A percentile compares a stretch with the other conserved stretches of the same genome.
Evolutionary conservation across 1,284 basidiomycete species (phyloP).

Genomic region (Ustilago esculenta): DNA sequence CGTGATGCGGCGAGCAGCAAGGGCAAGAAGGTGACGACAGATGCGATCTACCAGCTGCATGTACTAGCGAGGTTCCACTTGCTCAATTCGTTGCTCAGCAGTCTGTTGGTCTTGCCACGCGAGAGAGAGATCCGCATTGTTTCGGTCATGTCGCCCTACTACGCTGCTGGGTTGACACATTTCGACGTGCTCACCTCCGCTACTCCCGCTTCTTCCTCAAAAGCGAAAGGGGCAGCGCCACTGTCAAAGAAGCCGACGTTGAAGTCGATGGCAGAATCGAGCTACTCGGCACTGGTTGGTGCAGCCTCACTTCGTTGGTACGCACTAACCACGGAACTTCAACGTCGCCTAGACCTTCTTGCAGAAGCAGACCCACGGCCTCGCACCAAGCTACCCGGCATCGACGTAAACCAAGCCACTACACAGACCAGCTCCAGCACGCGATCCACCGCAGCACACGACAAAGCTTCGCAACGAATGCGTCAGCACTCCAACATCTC

Average conservation of each 20-base stretch:
- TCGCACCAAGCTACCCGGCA: conserved; percentile 50
- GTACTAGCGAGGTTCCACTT: conserved; percentile 55
- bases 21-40: neutral
- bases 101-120: conserved; percentile 52
- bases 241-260: neutral
- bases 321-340: conserved; percentile 50
- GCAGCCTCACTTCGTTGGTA: conserved; percentile 50
- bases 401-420: conserved; percentile 31
- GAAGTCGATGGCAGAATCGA: conserved; percentile 12
- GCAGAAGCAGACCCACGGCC: conserved; percentile 57
- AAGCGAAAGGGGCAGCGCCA: too few species aligned
- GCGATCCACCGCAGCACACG: neutral
- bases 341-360: conserved; percentile 52
- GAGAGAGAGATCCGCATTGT: conserved; percentile 59
- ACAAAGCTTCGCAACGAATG: conserved; percentile 14
- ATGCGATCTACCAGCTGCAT: conserved; percentile 37
- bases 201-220: neutral
- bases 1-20: neutral
- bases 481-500: conserved; percentile 50
- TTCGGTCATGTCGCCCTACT: conserved; percentile 55
- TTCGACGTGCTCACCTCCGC: conserved; percentile 30
- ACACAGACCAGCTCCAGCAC: neutral
- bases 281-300: conserved; percentile 30
- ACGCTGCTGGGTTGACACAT: conserved; percentile 50
- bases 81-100: conserved; percentile 55